Evolutionary conservation across 441 rosid genomes (phyloP).

Genomic region (Gossypium davidsonii): DNA sequence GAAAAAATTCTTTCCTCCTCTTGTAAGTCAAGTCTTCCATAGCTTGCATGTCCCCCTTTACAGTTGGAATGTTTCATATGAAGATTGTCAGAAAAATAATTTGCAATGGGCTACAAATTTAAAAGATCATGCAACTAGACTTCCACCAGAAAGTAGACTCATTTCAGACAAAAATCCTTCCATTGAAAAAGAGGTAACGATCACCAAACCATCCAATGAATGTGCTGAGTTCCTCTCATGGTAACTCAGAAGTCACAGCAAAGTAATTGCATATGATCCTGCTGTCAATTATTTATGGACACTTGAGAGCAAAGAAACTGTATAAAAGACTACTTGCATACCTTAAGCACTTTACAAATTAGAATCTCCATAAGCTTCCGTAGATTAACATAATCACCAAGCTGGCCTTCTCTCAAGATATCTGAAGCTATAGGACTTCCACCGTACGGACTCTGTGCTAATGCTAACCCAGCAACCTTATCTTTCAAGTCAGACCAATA

Average conservation of each 20-base stretch:
- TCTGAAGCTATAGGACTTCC: slow-evolving; percentile 93
- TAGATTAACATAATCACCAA: slow-evolving; percentile 80
- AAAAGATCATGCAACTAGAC: slow-evolving; percentile 1
- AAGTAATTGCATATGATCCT: slow-evolving; percentile 4
- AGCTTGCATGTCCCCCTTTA: slow-evolving; percentile 88
- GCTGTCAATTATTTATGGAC: not conserved
- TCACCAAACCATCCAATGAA: not conserved
- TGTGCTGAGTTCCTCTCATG: not conserved
- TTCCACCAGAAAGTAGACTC: not conserved
- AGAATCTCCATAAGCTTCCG: slow-evolving; percentile 80
- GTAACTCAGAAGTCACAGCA: not conserved
- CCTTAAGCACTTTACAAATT: slow-evolving; percentile 91
- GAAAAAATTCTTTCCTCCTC: slow-evolving; percentile 72
- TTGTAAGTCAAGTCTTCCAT: slow-evolving; percentile 89
- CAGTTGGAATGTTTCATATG: slow-evolving; percentile 2
- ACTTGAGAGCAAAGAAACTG: not conserved
- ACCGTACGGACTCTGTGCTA: slow-evolving; percentile 93
- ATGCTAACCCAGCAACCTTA: slow-evolving; percentile 82
- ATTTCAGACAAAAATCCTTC: not conserved
- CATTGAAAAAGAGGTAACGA: not conserved
- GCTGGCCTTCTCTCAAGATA: slow-evolving; percentile 87
- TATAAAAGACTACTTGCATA: slow-evolving; percentile 17
- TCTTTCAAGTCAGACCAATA: slow-evolving; percentile 91
- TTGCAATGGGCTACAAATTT: not conserved
- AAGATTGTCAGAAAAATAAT: not conserved